Base-by-base conservation (phyloP, 2,329 filamentous ascomycete species). In the Colletotrichum paranaense region DNA sequence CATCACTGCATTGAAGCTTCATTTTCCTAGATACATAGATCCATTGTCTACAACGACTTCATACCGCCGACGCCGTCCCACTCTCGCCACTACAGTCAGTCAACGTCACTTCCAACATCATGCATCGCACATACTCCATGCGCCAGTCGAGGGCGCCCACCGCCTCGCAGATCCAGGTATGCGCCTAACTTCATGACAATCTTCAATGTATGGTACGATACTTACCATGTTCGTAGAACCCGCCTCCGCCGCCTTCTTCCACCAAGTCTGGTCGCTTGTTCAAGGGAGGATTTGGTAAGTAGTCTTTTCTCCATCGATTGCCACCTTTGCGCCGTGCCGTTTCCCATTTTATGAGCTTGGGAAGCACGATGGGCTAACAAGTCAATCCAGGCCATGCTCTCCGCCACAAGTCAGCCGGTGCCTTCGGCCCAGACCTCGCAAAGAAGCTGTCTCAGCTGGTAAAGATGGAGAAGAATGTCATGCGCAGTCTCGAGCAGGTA, bases 401-500 rank as follows among this genome's bases (percentile, higher is more conserved):
- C 82, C 90, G 94, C 78, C 90, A 91, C 81, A 92, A 93, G 80
- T 89, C 92, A 56, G 93, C 93, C 76, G 94, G 93, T 77, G 92
- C 93, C 78, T 95, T 95, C 77, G 90, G 91, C 75, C 90, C 95
- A 71, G 97, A 99, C 80, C 92, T 99, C 72, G 93, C 97, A 72
- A 98, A 98, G 90, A 99, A 99, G 90, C 92, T 99, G 75, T 95
- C 95, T 53, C 94, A 97, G 87, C 91, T 99, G 66, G 97, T 99
- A 76, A 99, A 99, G 91, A 99, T 99, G 97, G 97, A 99, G 88
- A 99, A 99, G 92, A 98, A 99, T 82, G 94, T 98, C 70, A 99
- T 99, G 97, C 95, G 97, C 84, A 98, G 95, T 83, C 92, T 98
- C 89, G 97, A 99, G 83, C 89, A 95, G 62, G 97, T 98, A 67